phyloP scores from a whole-genome alignment of 305 asterid genomes.

The Rubia balearica region DNA sequence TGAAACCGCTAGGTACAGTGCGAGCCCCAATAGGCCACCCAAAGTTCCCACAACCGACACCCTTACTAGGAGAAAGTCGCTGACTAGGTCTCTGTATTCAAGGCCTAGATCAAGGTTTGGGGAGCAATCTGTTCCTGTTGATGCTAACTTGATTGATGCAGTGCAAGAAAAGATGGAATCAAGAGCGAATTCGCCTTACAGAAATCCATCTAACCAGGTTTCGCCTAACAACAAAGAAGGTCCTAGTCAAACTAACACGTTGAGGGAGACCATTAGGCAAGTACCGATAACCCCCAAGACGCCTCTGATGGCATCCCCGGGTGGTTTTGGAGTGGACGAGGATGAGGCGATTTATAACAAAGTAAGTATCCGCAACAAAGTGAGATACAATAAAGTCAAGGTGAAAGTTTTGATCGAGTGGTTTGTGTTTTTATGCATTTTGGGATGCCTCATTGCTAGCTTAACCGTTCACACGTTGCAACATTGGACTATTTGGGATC shows the following conservation, averaged over 20 bases:
- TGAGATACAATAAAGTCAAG: conserved; percentile 52
- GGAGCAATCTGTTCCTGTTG: conserved; percentile 44
- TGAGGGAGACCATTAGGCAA: conserved; percentile 25
- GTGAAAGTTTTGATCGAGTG: conserved; percentile 53
- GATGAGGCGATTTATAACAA: conserved; percentile 65
- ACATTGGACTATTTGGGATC: conserved; percentile 37
- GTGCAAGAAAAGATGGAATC: conserved; percentile 24
- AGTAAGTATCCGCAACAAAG: conserved; percentile 47
- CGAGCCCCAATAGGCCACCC: conserved; percentile 57
- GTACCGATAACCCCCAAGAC: conserved; percentile 37
- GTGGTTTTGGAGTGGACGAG: conserved; percentile 46
- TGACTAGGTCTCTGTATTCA: conserved; percentile 44
- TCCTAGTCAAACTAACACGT: conserved; percentile 11
- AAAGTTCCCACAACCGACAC: conserved; percentile 38
- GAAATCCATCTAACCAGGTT: conserved; percentile 27
- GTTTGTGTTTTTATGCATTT: conserved; percentile 47
- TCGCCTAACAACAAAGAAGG: conserved; percentile 38
- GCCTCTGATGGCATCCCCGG: conserved; percentile 42
- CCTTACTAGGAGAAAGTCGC: conserved; percentile 42
- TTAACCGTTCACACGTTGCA: conserved; percentile 36
- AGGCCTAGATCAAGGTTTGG: conserved; percentile 86
- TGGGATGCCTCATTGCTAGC: conserved; percentile 52
- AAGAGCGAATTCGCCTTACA: conserved; percentile 17
- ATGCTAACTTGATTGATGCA: conserved; percentile 29
- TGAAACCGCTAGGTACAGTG: conserved; percentile 30